phyloP scores from a whole-genome alignment of 768 basidiomycete species.

The Psilocybe tampanensis region DNA sequence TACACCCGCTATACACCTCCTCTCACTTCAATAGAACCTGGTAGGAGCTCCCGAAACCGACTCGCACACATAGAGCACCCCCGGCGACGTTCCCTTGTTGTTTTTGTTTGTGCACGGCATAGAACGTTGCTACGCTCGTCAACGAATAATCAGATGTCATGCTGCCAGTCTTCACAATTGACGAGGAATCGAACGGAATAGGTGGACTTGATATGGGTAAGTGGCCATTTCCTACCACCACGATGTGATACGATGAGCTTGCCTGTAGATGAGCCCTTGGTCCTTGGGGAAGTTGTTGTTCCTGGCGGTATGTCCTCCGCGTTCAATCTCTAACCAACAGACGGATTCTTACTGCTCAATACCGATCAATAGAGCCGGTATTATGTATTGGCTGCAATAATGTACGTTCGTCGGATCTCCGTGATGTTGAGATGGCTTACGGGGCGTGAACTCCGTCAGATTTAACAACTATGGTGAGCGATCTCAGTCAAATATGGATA shows the following conservation, averaged over 20 bases:
- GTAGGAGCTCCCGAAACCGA: no score
- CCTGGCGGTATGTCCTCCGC: neutral
- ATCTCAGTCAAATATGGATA: neutral
- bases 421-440: no score
- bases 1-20: no score
- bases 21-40: no score
- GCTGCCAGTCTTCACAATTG: no score
- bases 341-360: no score
- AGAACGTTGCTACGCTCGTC: no score
- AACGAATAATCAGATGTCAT: no score
- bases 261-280: neutral
- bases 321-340: no score
- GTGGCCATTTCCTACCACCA: neutral
- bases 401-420: neutral
- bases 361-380: neutral
- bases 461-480: neutral
- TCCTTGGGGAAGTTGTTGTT: neutral
- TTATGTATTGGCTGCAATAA: neutral
- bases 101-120: no score
- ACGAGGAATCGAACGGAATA: neutral
- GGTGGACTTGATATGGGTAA: neutral
- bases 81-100: no score
- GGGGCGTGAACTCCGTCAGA: neutral
- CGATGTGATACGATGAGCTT: neutral
- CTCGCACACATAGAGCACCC: no score